Evolutionary conservation across 345 rosid genomes (phyloP), one percentile per base, ranked within the genome.

Genomic region (Excoecaria cochinchinensis): DNA sequence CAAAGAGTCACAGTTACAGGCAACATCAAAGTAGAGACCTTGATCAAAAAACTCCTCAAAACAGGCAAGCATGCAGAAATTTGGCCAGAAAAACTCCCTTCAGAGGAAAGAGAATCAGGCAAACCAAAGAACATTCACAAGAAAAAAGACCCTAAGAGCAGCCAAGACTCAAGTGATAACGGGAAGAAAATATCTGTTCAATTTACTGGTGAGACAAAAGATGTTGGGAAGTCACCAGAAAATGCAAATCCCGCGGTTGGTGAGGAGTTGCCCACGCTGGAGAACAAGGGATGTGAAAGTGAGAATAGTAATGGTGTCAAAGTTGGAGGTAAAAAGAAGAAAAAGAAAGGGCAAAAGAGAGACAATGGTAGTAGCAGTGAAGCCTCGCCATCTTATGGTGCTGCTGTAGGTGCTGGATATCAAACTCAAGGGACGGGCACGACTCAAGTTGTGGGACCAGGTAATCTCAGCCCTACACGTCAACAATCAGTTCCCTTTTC

Each of bases 1-100:
- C 82, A 79, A 16, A 74, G 72, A 65, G 74, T 78, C 16, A 74
- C 82, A 5, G 78, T 79, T 36, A 74, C 75, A 14, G 82, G 82
- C n/a, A 79, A 74, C 52, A 50, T 79, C 38, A 58, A 52, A 74
- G 76, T n/a, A 7, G 76, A 75, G 78, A 56, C 78, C 4, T 64
- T 79, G 67, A 79, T 79, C 60, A 70, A 70, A 68, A 79, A 75
- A 70, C 82, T 79, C 74, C 46, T 31, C 15, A 70, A 79, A 22
- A 57, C 47, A 10, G 82, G 82, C 36, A 79, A 74, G 25, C 67
- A 24, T 10, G 82, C 82, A 19, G 75, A 70, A 71, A 56, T 79
- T 63, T 70, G 78, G 81, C 76, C 60, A n/a, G 73, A 72, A 74
- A 78, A 73, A 5, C 25, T 40, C 13, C 1, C 56, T 11, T 51